Evolutionary conservation across 2,329 filamentous ascomycete genomes (phyloP).

Genomic region (Neonectria magnoliae): DNA sequence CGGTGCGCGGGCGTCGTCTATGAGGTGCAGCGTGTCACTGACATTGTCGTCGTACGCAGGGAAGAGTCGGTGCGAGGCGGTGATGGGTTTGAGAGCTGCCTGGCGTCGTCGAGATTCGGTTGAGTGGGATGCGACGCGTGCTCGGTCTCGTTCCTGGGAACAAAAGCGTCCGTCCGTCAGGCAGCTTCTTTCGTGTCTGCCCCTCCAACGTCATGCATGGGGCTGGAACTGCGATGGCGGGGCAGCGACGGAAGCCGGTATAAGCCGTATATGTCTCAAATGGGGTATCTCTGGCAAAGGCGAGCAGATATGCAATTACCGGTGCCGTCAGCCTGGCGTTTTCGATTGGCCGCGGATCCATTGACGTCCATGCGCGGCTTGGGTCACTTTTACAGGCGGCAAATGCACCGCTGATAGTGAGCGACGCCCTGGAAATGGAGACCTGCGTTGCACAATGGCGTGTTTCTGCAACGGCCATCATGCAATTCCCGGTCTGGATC

Average conservation of each 20-base stretch:
- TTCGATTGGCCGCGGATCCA: conserved; percentile 5
- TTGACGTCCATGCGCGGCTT: conserved; percentile 16
- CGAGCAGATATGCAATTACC: not conserved
- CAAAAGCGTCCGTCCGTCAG: conserved; percentile 11
- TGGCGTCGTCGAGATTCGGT: not conserved
- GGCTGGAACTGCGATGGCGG: conserved; percentile 19
- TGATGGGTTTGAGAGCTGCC: too few species aligned
- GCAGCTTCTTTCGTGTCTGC: conserved; percentile 17
- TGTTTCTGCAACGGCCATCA: conserved; percentile 27
- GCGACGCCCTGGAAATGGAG: not conserved
- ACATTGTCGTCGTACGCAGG: not conserved
- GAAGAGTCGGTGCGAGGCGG: not conserved
- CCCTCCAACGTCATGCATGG: conserved; percentile 29
- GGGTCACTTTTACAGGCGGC: conserved; percentile 9
- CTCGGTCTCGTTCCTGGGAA: conserved; percentile 1
- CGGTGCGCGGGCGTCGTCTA: conserved; percentile 14
- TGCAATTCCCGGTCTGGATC: conserved; percentile 20
- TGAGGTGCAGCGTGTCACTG: conserved; percentile 22
- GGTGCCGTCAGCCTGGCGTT: not conserved
- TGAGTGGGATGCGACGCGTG: not conserved
- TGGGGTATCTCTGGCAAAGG: not conserved
- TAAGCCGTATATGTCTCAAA: conserved; percentile 1
- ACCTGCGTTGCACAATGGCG: conserved; percentile 8
- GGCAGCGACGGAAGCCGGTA: conserved; percentile 12
- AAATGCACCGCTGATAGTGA: not conserved